phyloP scores from a whole-genome alignment of 2,329 filamentous ascomycete genomes.

The Alternaria gansuensis region DNA sequence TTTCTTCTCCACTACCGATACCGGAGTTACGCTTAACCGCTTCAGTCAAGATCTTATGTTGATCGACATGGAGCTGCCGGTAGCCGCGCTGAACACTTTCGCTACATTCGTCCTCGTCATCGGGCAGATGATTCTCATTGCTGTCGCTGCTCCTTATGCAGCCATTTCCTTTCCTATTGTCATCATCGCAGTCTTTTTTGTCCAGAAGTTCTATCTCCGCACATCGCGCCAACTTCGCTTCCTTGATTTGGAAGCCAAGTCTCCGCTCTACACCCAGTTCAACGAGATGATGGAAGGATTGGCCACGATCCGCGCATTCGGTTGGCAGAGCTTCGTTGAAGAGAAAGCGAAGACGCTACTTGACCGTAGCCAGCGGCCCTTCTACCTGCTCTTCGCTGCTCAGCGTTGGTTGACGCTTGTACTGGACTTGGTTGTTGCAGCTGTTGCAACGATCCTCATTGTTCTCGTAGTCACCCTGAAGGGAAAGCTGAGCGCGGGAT shows the following conservation, averaged over 20 bases:
- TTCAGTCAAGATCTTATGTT: constrained; percentile 61
- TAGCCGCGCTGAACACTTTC: constrained; percentile 47
- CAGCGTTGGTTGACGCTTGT: constrained; percentile 58
- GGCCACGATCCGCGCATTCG: constrained; percentile 62
- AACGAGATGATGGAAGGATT: constrained; percentile 61
- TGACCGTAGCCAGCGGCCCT: constrained; percentile 56
- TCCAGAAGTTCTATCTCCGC: constrained; percentile 59
- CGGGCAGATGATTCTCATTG: constrained; percentile 52
- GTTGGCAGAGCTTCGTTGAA: constrained; percentile 56
- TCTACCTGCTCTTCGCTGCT: constrained; percentile 57
- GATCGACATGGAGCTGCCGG: constrained; percentile 57
- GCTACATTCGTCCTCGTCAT: constrained; percentile 48
- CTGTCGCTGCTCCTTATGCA: constrained; percentile 52
- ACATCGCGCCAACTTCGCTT: constrained; percentile 61
- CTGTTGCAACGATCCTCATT: constrained; percentile 52
- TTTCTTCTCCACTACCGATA: constrained; percentile 58
- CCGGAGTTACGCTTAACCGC: constrained; percentile 58
- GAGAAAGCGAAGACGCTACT: constrained; percentile 52
- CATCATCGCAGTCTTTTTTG: constrained; percentile 49
- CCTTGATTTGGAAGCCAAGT: constrained; percentile 63
- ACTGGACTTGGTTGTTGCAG: constrained; percentile 54
- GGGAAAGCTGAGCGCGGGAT: constrained; percentile 58
- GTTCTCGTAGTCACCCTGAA: constrained; percentile 44
- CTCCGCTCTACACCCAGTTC: constrained; percentile 62
- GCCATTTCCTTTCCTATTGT: constrained; percentile 55